phyloP scores from a whole-genome alignment of 1,284 basidiomycete species.

The Rhodotorula sp. region DNA sequence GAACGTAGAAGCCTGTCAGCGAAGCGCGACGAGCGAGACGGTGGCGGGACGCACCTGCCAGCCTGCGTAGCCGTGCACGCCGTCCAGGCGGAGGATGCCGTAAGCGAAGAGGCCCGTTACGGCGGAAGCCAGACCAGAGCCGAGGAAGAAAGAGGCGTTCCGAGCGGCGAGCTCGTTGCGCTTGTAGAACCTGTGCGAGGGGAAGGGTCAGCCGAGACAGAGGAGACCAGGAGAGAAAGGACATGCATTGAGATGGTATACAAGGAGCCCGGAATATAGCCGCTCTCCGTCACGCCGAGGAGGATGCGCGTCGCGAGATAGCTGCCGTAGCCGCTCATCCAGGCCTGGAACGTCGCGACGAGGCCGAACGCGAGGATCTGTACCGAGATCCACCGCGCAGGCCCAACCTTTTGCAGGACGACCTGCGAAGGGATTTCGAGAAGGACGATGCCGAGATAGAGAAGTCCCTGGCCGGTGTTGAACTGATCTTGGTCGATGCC shows the following conservation, averaged over 20 bases:
- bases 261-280: no score
- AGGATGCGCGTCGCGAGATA: conserved; percentile 47
- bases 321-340: conserved; percentile 44
- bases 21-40: not conserved
- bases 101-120: conserved; percentile 42
- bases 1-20: not conserved
- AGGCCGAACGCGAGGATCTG: conserved; percentile 44
- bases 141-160: conserved; percentile 48
- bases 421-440: conserved; percentile 50
- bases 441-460: conserved; percentile 50
- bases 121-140: conserved; percentile 32
- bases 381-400: conserved; percentile 45
- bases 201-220: not conserved
- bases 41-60: conserved; percentile 37
- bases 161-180: conserved; percentile 45
- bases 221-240: not conserved
- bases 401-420: conserved; percentile 44
- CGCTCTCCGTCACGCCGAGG: conserved; percentile 15
- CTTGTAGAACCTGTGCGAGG: conserved; percentile 42
- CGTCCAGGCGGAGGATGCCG: conserved; percentile 46
- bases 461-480: conserved; percentile 45
- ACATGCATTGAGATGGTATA: not conserved
- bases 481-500: conserved; percentile 49
- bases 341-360: conserved; percentile 47
- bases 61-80: conserved; percentile 43